Conservation (phyloP, 495 filamentous ascomycete species). For the Penicillium coprophilum region DNA sequence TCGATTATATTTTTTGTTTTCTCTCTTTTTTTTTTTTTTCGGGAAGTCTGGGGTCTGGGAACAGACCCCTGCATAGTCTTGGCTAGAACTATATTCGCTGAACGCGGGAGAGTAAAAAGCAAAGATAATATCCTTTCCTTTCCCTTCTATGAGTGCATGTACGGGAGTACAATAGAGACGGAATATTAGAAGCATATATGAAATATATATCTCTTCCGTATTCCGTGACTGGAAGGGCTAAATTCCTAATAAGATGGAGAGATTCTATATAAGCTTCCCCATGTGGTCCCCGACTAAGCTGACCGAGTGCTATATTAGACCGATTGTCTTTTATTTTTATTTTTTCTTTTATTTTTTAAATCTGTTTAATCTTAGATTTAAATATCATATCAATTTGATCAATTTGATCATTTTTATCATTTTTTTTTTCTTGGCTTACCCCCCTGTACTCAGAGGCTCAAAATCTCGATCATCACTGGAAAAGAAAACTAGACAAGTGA, state of each 20-base stretch:
- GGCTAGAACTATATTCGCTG: conserved; percentile 3
- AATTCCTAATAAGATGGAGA: background rate
- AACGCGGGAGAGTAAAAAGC: conserved; percentile 5
- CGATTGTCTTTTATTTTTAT: background rate
- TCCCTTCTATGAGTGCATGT: no score
- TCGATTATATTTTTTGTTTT: background rate
- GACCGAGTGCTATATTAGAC: conserved; percentile 11
- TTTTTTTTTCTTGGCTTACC: background rate
- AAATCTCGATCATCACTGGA: conserved; percentile 25
- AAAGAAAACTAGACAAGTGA: conserved; percentile 4
- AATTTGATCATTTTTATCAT: background rate
- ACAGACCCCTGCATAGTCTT: conserved; percentile 6
- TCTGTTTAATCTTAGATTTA: no score
- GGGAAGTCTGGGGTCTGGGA: background rate
- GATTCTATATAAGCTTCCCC: conserved; percentile 19
- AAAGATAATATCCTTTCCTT: no score
- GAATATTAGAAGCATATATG: no score
- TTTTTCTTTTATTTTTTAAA: background rate
- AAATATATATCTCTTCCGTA: no score
- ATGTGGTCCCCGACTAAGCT: conserved; percentile 1
- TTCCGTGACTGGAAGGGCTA: no score
- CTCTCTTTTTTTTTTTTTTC: background rate
- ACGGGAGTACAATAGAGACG: no score
- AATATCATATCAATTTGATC: no score
- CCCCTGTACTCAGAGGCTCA: conserved; percentile 28